A percentile compares a stretch with the other conserved stretches of the same genome.
Conservation (phyloP, 2,329 filamentous ascomycete genomes). For the Colletotrichum lupini region DNA sequence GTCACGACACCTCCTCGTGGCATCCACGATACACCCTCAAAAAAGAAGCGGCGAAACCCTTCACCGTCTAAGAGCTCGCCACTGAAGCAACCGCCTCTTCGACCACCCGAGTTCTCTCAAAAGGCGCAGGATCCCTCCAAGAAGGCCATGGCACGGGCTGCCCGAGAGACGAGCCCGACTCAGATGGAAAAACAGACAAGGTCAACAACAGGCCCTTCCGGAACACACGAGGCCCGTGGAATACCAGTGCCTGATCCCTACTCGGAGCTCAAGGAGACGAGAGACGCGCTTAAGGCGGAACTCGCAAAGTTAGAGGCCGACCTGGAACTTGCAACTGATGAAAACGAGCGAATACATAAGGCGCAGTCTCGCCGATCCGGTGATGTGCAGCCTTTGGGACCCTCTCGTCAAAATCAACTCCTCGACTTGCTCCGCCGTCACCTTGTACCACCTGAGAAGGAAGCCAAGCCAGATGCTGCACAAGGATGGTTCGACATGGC, state of each 20-base stretch:
- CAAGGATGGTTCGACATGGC: slow-evolving; percentile 60
- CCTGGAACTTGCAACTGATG: slow-evolving; percentile 64
- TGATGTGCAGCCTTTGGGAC: slow-evolving; percentile 41
- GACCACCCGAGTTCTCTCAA: slow-evolving; percentile 38
- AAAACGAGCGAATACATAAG: slow-evolving; percentile 65
- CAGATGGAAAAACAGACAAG: slow-evolving; percentile 4
- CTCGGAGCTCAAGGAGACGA: slow-evolving; percentile 61
- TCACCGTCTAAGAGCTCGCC: slow-evolving; percentile 58
- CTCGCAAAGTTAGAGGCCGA: slow-evolving; percentile 68
- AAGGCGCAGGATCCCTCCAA: slow-evolving; percentile 29
- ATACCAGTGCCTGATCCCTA: slow-evolving; percentile 55
- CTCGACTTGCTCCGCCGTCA: slow-evolving; percentile 54
- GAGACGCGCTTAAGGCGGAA: slow-evolving; percentile 65
- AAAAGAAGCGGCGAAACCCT: slow-evolving; percentile 54
- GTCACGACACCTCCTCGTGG: slow-evolving; percentile 67
- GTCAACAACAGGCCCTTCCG: slow-evolving; percentile 6
- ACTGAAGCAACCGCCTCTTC: slow-evolving; percentile 55
- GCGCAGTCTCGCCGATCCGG: slow-evolving; percentile 51
- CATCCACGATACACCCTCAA: slow-evolving; percentile 70
- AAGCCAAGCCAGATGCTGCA: slow-evolving; percentile 43
- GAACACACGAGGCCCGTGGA: slow-evolving; percentile 53
- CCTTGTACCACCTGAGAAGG: slow-evolving; percentile 50
- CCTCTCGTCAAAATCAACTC: slow-evolving; percentile 50
- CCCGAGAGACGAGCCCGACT: slow-evolving; percentile 3
- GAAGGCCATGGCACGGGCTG: slow-evolving; percentile 29